phyloP scores from a whole-genome alignment of 2,329 filamentous ascomycete genomes.

The Septoria petroselini region DNA sequence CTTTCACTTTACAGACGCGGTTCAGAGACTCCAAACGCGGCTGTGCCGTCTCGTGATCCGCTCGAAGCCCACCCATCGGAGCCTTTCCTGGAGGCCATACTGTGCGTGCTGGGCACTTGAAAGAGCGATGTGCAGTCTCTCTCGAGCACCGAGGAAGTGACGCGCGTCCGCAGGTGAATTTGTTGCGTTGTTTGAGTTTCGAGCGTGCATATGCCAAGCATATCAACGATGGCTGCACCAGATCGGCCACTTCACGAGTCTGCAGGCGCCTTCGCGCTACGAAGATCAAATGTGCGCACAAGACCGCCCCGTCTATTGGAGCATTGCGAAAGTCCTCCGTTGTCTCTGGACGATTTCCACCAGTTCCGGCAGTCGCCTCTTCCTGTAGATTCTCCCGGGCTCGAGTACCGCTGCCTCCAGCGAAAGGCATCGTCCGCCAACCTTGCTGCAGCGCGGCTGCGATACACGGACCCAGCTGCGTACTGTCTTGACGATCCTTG shows the following conservation, averaged over 20 bases:
- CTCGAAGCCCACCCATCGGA: too few species aligned
- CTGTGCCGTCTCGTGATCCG: too few species aligned
- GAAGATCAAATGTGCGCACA: slow-evolving; percentile 8
- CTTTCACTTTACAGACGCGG: too few species aligned
- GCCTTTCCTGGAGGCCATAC: too few species aligned
- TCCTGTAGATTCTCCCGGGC: slow-evolving; percentile 16
- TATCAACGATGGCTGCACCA: slow-evolving; percentile 1
- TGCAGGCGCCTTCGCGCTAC: slow-evolving; percentile 6
- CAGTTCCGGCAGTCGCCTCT: slow-evolving; percentile 24
- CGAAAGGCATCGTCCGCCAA: slow-evolving; percentile 22
- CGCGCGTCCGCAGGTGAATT: neutral
- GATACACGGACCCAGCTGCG: slow-evolving; percentile 6
- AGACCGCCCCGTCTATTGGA: slow-evolving; percentile 16
- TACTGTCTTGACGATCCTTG: slow-evolving; percentile 5
- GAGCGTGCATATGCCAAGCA: neutral
- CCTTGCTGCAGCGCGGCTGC: slow-evolving; percentile 16
- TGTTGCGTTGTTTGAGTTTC: neutral
- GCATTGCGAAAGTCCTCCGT: slow-evolving; percentile 16
- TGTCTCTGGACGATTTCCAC: slow-evolving; percentile 25
- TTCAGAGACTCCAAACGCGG: too few species aligned
- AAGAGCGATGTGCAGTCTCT: too few species aligned
- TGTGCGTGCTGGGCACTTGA: too few species aligned
- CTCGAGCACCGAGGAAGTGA: too few species aligned
- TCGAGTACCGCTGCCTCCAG: slow-evolving; percentile 19
- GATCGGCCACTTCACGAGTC: slow-evolving; percentile 14